Evolutionary conservation across 179 eudicot genomes (phyloP).

Genomic region (Pouteria campechiana): DNA sequence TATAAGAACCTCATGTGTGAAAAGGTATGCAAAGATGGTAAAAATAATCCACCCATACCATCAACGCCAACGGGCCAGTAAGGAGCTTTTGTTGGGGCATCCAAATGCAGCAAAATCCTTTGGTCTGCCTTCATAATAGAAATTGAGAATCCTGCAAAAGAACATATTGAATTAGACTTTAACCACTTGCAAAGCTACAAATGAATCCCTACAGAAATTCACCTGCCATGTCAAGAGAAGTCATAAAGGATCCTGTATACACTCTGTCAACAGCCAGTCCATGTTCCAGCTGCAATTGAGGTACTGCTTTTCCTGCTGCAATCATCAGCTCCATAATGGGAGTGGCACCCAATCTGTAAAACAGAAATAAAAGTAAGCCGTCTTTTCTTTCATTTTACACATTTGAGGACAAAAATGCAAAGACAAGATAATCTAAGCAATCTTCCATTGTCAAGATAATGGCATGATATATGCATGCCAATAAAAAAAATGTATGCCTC

Average conservation of each 20-base stretch:
- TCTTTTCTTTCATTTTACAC: no score
- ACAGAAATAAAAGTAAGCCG: not conserved
- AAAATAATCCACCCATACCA: slow-evolving; percentile 34
- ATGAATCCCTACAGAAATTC: slow-evolving; percentile 1
- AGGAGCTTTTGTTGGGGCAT: slow-evolving; percentile 92
- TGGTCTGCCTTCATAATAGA: slow-evolving; percentile 82
- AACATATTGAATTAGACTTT: no score
- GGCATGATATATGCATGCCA: no score
- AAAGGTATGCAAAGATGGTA: not conserved
- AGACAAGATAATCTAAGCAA: no score
- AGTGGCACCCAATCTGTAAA: slow-evolving; percentile 80
- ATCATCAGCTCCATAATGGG: slow-evolving; percentile 91
- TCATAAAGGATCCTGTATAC: slow-evolving; percentile 94
- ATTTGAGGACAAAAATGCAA: no score
- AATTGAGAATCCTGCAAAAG: slow-evolving; percentile 67
- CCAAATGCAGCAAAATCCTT: slow-evolving; percentile 55
- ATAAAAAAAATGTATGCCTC: no score
- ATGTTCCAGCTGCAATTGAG: slow-evolving; percentile 83
- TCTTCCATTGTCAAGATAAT: no score
- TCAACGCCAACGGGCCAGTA: slow-evolving; percentile 84
- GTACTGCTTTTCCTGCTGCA: slow-evolving; percentile 90
- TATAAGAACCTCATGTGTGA: no score
- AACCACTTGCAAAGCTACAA: no score
- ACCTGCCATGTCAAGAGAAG: slow-evolving; percentile 98
- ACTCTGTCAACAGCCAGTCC: slow-evolving; percentile 99